Conservation (phyloP, 495 filamentous ascomycete genomes). For the Cryomyces antarcticus region DNA sequence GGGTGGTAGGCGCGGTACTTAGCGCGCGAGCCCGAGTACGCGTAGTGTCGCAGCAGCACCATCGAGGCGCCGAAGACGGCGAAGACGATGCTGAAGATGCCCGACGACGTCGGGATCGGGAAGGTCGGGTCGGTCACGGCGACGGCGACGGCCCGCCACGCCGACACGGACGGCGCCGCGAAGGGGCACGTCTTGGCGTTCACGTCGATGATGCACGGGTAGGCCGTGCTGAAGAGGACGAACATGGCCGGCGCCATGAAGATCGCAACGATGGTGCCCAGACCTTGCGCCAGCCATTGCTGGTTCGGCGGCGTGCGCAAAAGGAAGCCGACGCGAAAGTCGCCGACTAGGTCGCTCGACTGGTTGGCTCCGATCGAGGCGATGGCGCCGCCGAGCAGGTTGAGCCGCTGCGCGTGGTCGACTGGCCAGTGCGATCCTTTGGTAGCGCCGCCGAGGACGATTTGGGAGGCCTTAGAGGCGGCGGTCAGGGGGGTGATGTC, state of each 20-base stretch:
- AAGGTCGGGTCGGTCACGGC: slow-evolving; percentile 40
- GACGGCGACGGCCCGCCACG: slow-evolving; percentile 43
- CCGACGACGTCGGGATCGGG: slow-evolving; percentile 33
- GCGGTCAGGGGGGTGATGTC: slow-evolving; percentile 45
- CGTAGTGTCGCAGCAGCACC: slow-evolving; percentile 37
- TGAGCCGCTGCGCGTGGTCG: slow-evolving; percentile 33
- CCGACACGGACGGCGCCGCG: slow-evolving; percentile 36
- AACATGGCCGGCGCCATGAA: slow-evolving; percentile 45
- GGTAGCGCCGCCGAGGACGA: slow-evolving; percentile 43
- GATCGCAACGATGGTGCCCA: slow-evolving; percentile 38
- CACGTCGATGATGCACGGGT: slow-evolving; percentile 39
- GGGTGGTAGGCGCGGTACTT: slow-evolving; percentile 39
- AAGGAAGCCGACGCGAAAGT: slow-evolving; percentile 44
- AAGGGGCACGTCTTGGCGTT: slow-evolving; percentile 29
- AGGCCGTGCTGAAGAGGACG: slow-evolving; percentile 41
- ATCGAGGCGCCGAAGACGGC: slow-evolving; percentile 24
- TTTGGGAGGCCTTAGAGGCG: slow-evolving; percentile 45
- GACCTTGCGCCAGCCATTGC: slow-evolving; percentile 42
- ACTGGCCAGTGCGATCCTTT: slow-evolving; percentile 24
- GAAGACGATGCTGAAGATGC: slow-evolving; percentile 36
- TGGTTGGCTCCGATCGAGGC: slow-evolving; percentile 37
- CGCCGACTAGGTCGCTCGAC: slow-evolving; percentile 30
- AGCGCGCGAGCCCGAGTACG: slow-evolving; percentile 29
- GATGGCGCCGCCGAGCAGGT: slow-evolving; percentile 41
- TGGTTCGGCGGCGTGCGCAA: slow-evolving; percentile 38